Evolutionary conservation across 2,329 filamentous ascomycete genomes (phyloP).

Genomic region (Neurospora sp.): DNA sequence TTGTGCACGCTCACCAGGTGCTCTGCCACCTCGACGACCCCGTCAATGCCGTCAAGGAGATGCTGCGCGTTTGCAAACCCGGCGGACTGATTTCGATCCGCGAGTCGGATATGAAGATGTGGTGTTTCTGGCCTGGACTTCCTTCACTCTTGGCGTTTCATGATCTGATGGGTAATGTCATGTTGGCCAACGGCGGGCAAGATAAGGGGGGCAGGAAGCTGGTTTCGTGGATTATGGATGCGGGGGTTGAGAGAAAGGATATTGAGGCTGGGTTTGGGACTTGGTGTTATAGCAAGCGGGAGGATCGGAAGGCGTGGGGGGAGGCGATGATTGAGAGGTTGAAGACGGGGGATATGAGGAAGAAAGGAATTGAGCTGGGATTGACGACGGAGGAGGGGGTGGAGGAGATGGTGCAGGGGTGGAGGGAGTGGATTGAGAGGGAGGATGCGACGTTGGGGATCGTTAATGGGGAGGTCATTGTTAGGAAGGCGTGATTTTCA

Average conservation of each 20-base stretch:
- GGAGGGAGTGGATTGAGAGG: conserved; percentile 4
- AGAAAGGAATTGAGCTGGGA: neutral
- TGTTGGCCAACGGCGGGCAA: neutral
- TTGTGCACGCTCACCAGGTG: conserved; percentile 15
- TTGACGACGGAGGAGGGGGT: conserved; percentile 4
- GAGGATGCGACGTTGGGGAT: conserved; percentile 6
- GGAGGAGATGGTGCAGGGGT: conserved; percentile 8
- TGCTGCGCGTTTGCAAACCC: conserved; percentile 29
- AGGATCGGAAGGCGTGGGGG: conserved; percentile 5
- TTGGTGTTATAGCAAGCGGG: conserved; percentile 8
- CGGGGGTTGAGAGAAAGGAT: conserved; percentile 1
- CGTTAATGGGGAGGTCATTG: conserved; percentile 8
- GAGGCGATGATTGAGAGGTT: conserved; percentile 9
- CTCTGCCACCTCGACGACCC: conserved; percentile 25
- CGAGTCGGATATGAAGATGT: conserved; percentile 15
- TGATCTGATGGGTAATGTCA: neutral
- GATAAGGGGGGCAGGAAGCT: conserved; percentile 3
- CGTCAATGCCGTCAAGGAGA: conserved; percentile 27
- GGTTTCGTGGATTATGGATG: conserved; percentile 6
- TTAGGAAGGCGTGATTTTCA: neutral
- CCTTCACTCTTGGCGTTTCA: conserved; percentile 1
- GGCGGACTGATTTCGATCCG: conserved; percentile 28
- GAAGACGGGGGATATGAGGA: conserved; percentile 3
- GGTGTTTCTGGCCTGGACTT: conserved; percentile 6
- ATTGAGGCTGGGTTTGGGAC: conserved; percentile 7